These are phyloP conservation scores for Xylariaceae sp. DNA, from an alignment of 2,329 filamentous ascomycete genomes.

Conservation along the genomic window DNA sequence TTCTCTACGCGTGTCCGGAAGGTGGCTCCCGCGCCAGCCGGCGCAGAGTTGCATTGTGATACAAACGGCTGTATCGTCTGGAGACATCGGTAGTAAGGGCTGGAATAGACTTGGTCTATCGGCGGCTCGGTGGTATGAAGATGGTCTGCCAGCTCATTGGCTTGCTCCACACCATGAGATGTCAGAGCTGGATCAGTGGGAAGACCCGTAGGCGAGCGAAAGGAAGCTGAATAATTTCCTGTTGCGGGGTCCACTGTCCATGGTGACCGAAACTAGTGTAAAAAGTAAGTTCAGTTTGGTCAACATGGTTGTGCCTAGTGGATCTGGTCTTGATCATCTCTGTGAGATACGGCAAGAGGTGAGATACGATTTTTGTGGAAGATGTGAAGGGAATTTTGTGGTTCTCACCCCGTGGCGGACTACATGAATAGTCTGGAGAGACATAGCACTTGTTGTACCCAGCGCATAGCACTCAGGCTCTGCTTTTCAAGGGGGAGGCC, in stretches of 20 bases:
- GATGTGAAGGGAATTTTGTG: background rate
- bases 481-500: no score
- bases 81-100: constrained; percentile 81
- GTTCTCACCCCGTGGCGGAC: constrained; percentile 67
- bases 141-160: constrained; percentile 68
- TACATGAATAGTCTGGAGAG: constrained; percentile 68
- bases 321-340: no score
- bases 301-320: no score
- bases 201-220: constrained; percentile 81
- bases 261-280: constrained; percentile 74
- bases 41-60: constrained; percentile 32
- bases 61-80: constrained; percentile 75
- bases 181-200: constrained; percentile 84
- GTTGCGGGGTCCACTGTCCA: constrained; percentile 82
- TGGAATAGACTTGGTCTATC: constrained; percentile 75
- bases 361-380: no score
- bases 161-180: constrained; percentile 79
- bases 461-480: no score
- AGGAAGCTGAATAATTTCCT: constrained; percentile 69
- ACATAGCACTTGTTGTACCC: constrained; percentile 46
- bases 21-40: constrained; percentile 7
- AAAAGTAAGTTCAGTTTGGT: no score
- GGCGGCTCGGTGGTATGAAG: constrained; percentile 60
- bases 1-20: constrained; percentile 50
- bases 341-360: no score